These are phyloP conservation scores for Aspergillus sparsus DNA, from an alignment of 495 filamentous ascomycete genomes.

Conservation along the genomic window DNA sequence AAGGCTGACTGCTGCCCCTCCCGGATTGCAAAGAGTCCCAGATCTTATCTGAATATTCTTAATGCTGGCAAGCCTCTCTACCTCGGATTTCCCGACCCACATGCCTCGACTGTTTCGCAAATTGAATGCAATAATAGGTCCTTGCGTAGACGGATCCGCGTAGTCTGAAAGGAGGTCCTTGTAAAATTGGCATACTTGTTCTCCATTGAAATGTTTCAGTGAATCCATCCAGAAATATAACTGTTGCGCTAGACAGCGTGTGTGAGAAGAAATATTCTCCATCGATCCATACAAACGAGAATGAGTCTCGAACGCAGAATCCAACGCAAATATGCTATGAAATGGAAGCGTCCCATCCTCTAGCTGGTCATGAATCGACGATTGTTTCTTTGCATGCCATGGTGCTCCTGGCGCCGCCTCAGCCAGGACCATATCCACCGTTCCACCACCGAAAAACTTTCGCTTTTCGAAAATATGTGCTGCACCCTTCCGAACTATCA, in stretches of 20 bases:
- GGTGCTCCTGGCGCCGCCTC: constrained; percentile 18
- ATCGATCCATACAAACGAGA: constrained; percentile 69
- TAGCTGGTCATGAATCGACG: constrained; percentile 73
- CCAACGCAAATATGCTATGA: constrained; percentile 82
- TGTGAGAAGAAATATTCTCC: constrained; percentile 71
- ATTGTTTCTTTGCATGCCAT: constrained; percentile 74
- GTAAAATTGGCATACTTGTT: constrained; percentile 67
- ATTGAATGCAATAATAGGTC: constrained; percentile 85
- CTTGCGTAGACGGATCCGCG: constrained; percentile 54
- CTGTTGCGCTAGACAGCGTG: constrained; percentile 59
- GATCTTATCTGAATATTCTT: constrained; percentile 80
- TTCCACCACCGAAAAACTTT: constrained; percentile 92
- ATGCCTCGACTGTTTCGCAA: constrained; percentile 62
- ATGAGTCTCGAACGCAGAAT: constrained; percentile 71
- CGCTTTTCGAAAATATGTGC: constrained; percentile 61
- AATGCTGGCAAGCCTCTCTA: constrained; percentile 78
- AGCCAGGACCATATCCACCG: constrained; percentile 74
- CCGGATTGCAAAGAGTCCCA: constrained; percentile 89
- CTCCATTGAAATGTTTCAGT: constrained; percentile 68
- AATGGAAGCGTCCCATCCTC: constrained; percentile 91
- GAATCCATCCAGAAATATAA: constrained; percentile 59
- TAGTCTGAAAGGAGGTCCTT: constrained; percentile 45
- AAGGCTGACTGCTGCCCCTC: constrained; percentile 71
- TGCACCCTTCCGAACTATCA: constrained; percentile 78
- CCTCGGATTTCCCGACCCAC: constrained; percentile 78